Percentiles rank a stretch among this genome's conserved stretches.
phyloP scores from a whole-genome alignment of 2,329 filamentous ascomycete species.

The Parastagonospora nodorum region DNA sequence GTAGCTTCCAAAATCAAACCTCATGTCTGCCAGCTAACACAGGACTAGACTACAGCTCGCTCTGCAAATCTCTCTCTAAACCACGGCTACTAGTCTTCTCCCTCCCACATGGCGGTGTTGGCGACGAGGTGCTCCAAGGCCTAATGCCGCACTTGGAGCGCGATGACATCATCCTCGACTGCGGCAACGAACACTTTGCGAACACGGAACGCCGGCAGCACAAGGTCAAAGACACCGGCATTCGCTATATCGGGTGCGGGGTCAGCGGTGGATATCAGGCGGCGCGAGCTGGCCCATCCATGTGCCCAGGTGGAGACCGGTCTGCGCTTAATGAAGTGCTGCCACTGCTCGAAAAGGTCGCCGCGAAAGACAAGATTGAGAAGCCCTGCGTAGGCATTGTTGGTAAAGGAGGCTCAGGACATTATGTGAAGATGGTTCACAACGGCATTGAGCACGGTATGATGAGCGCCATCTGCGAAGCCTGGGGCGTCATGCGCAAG shows the following conservation, averaged over 20 bases:
- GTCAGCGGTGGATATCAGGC: slow-evolving; percentile 73
- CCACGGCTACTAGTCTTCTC: slow-evolving; percentile 60
- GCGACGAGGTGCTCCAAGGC: slow-evolving; percentile 54
- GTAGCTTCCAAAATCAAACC: not conserved
- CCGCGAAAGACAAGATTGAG: slow-evolving; percentile 65
- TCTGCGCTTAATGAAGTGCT: slow-evolving; percentile 63
- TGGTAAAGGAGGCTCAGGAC: slow-evolving; percentile 67
- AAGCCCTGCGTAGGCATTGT: slow-evolving; percentile 65
- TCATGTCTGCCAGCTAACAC: slow-evolving; percentile 14
- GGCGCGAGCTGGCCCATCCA: slow-evolving; percentile 67
- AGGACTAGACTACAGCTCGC: slow-evolving; percentile 53
- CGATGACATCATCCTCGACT: slow-evolving; percentile 71
- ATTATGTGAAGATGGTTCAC: slow-evolving; percentile 78
- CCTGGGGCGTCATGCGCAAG: slow-evolving; percentile 66
- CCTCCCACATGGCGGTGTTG: slow-evolving; percentile 55
- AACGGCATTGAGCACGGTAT: slow-evolving; percentile 77
- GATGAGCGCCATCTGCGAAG: slow-evolving; percentile 68
- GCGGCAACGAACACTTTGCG: slow-evolving; percentile 69
- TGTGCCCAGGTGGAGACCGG: slow-evolving; percentile 67
- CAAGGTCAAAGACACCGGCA: slow-evolving; percentile 60
- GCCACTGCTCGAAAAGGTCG: slow-evolving; percentile 64
- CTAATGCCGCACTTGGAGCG: slow-evolving; percentile 58
- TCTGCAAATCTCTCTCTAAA: slow-evolving; percentile 55
- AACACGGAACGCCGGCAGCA: slow-evolving; percentile 68
- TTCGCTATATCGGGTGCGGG: slow-evolving; percentile 71